Conservation (phyloP, 805 yeast genomes). For the Candida hungchunana region DNA sequence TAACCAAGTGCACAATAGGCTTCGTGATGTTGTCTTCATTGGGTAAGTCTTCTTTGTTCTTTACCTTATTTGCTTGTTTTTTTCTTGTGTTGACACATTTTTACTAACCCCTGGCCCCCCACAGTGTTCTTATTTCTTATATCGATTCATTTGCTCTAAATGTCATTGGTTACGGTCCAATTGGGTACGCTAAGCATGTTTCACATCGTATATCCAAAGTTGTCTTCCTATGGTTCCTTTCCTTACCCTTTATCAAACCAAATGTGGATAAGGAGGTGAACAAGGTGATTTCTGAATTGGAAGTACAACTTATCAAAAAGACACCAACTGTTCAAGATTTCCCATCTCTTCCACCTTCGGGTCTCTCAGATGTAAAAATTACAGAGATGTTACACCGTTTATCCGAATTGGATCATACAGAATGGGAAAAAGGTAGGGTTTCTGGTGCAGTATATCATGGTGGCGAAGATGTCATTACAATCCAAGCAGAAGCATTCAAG, state of each 20-base stretch:
- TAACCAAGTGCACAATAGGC: constrained; percentile 2
- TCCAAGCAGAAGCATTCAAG: constrained; percentile 76
- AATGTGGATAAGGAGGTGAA: constrained; percentile 60
- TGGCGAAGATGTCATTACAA: constrained; percentile 65
- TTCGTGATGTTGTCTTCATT: constrained; percentile 8
- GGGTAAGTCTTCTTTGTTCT: constrained; percentile 2
- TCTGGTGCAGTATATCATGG: constrained; percentile 98
- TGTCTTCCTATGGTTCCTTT: constrained; percentile 31
- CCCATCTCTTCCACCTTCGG: constrained; percentile 52
- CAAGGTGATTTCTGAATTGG: constrained; percentile 45
- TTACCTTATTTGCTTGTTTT: background rate
- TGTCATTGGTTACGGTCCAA: constrained; percentile 37
- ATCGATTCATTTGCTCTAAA: constrained; percentile 10
- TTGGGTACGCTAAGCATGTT: constrained; percentile 26
- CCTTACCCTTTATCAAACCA: constrained; percentile 48
- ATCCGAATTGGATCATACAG: constrained; percentile 54
- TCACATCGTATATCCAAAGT: constrained; percentile 14
- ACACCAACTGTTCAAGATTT: constrained; percentile 43
- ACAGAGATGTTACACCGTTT: constrained; percentile 46
- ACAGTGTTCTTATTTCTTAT: constrained; percentile 8
- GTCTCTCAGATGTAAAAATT: constrained; percentile 47
- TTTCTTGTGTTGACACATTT: constrained; percentile 1
- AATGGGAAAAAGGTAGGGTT: constrained; percentile 81
- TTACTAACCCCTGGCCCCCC: background rate
- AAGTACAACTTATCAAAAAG: constrained; percentile 53